These are phyloP conservation scores for Leccinum uliginosum DNA, from an alignment of 768 basidiomycete species.

Conservation along the genomic window DNA sequence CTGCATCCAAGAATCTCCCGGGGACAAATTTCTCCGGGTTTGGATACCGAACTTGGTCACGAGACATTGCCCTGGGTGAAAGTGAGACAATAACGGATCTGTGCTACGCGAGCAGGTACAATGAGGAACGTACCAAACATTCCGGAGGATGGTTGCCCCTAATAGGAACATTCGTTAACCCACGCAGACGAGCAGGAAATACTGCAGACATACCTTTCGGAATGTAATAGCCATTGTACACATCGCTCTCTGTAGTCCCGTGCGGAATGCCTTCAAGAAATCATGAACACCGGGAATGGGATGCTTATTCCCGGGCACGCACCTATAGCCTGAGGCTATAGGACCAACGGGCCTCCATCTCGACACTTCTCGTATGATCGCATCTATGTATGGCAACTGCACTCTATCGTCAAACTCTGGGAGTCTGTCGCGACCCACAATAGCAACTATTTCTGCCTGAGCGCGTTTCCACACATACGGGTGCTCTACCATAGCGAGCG, in stretches of 20 bases:
- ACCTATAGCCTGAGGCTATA: too few species aligned
- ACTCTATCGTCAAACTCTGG: conserved; percentile 3
- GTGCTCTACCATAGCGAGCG: not conserved
- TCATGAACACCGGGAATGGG: not conserved
- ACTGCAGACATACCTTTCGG: conserved; percentile 35
- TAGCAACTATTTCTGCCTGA: not conserved
- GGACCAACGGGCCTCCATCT: not conserved
- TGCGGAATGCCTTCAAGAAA: conserved; percentile 17
- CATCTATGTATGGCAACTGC: not conserved
- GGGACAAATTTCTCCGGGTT: not conserved
- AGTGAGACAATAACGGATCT: not conserved
- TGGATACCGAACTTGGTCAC: not conserved
- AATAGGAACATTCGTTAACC: not conserved
- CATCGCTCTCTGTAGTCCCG: conserved; percentile 31
- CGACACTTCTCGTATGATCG: not conserved
- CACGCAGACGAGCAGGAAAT: not conserved
- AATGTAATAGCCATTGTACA: conserved; percentile 44
- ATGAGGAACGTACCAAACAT: not conserved
- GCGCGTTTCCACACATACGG: not conserved
- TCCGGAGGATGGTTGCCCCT: not conserved
- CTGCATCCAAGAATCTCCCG: not conserved
- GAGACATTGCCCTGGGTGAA: not conserved
- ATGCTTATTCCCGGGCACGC: not conserved
- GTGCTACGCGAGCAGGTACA: too few species aligned
- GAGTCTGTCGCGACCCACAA: not conserved